Evolutionary conservation across 2,329 filamentous ascomycete species (phyloP).

Genomic region (Pyrenophora graminea): DNA sequence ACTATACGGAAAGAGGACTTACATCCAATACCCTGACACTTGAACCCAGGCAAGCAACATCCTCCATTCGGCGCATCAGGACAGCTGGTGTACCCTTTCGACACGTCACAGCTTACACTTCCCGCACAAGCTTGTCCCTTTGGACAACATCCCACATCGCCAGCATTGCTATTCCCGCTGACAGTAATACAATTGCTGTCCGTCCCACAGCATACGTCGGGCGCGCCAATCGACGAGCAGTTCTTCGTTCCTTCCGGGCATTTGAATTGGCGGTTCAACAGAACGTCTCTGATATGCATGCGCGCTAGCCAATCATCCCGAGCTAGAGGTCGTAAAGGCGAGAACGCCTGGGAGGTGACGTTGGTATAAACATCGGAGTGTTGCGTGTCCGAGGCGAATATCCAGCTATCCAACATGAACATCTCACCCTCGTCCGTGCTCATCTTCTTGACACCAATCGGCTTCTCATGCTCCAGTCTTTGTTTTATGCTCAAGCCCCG

Average conservation of each 20-base stretch:
- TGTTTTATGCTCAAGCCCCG: slow-evolving; percentile 48
- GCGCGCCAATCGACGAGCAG: slow-evolving; percentile 67
- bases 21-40: slow-evolving; percentile 73
- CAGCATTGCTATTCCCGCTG: slow-evolving; percentile 59
- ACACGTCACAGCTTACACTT: slow-evolving; percentile 63
- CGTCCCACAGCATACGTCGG: slow-evolving; percentile 74
- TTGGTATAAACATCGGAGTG: slow-evolving; percentile 20
- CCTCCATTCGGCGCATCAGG: slow-evolving; percentile 69
- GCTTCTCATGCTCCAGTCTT: slow-evolving; percentile 49
- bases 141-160: slow-evolving; percentile 76
- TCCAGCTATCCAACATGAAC: slow-evolving; percentile 70
- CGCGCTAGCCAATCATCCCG: slow-evolving; percentile 45
- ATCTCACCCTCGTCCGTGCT: slow-evolving; percentile 71
- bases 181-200: slow-evolving; percentile 65
- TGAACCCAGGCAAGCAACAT: slow-evolving; percentile 74
- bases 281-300: slow-evolving; percentile 39
- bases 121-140: slow-evolving; percentile 66
- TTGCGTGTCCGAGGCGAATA: slow-evolving; percentile 45
- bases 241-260: slow-evolving; percentile 69
- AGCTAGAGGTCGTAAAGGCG: slow-evolving; percentile 35
- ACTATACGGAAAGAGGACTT: slow-evolving; percentile 42
- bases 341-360: slow-evolving; percentile 24
- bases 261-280: slow-evolving; percentile 61
- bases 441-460: slow-evolving; percentile 74
- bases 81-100: slow-evolving; percentile 66